A percentile compares a stretch with the other conserved stretches of the same genome.
phyloP scores from a whole-genome alignment of 257 asterid genomes.

The Fraxinus americana region DNA sequence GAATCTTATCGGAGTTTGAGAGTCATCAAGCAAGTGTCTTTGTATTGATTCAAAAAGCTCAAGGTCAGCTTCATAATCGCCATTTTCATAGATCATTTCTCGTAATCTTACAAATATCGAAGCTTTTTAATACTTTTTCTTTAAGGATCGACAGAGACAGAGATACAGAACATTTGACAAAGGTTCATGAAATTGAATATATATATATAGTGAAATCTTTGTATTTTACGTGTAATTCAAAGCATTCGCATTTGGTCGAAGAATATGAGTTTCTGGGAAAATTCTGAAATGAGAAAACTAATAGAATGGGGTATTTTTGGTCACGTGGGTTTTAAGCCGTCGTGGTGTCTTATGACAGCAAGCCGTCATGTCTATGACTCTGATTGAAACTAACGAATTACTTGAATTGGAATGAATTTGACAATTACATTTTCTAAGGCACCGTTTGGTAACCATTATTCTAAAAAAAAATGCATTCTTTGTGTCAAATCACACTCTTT shows the following conservation, averaged over 20 bases:
- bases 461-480: too few relatives aligned
- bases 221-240: background rate
- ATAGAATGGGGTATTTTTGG: background rate
- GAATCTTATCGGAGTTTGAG: constrained; percentile 8
- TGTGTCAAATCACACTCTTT: too few relatives aligned
- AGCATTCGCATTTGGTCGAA: background rate
- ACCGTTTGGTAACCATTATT: too few relatives aligned
- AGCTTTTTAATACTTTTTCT: background rate
- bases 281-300: background rate
- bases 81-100: constrained; percentile 27
- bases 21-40: constrained; percentile 35
- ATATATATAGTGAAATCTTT: background rate
- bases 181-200: background rate
- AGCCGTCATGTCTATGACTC: background rate
- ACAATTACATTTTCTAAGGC: too few relatives aligned
- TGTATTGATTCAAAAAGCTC: constrained; percentile 37
- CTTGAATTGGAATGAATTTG: too few relatives aligned
- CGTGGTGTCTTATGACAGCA: background rate
- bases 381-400: too few relatives aligned
- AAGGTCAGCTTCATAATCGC: constrained; percentile 29
- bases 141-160: background rate
- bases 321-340: background rate
- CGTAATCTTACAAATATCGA: background rate
- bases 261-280: background rate
- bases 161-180: background rate